These are phyloP conservation scores for Podaxis pistillaris DNA, from an alignment of 768 basidiomycete genomes.

Conservation along the genomic window DNA sequence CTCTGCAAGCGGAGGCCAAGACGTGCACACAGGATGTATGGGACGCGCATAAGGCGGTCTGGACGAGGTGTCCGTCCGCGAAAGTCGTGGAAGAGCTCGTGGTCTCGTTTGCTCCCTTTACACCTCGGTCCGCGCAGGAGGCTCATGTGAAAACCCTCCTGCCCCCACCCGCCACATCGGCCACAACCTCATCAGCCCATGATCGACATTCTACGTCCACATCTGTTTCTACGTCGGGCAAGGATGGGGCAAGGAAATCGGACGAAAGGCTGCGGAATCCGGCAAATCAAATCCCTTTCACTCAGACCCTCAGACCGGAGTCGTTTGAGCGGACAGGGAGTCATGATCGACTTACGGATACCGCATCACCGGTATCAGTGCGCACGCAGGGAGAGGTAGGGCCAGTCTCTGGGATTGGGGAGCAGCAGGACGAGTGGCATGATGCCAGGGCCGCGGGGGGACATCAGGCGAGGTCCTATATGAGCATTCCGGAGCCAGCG, in stretches of 20 bases:
- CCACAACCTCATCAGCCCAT: slow-evolving; percentile 2
- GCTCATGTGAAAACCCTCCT: slow-evolving; percentile 21
- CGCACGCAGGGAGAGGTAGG: background rate
- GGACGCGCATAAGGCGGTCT: slow-evolving; percentile 25
- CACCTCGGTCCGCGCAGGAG: slow-evolving; percentile 22
- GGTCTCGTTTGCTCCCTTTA: slow-evolving; percentile 25
- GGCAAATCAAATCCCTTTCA: slow-evolving; percentile 1
- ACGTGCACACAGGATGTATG: slow-evolving; percentile 29
- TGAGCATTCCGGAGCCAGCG: background rate
- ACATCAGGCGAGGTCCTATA: background rate
- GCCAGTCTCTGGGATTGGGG: slow-evolving; percentile 1
- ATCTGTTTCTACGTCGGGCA: background rate
- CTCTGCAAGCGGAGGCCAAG: slow-evolving; percentile 20
- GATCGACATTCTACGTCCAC: slow-evolving; percentile 4
- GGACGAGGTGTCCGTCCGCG: slow-evolving; percentile 22
- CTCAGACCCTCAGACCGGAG: slow-evolving; percentile 3
- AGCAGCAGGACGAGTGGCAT: slow-evolving; percentile 1
- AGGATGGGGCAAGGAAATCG: background rate
- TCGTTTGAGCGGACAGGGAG: slow-evolving; percentile 2
- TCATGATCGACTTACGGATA: slow-evolving; percentile 11
- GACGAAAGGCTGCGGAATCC: background rate
- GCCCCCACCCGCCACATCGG: slow-evolving; percentile 14
- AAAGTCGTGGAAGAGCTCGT: slow-evolving; percentile 24
- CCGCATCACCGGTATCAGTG: background rate
- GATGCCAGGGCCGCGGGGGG: background rate